phyloP scores from a whole-genome alignment of 441 rosid genomes.

The Mallotus repandus region DNA sequence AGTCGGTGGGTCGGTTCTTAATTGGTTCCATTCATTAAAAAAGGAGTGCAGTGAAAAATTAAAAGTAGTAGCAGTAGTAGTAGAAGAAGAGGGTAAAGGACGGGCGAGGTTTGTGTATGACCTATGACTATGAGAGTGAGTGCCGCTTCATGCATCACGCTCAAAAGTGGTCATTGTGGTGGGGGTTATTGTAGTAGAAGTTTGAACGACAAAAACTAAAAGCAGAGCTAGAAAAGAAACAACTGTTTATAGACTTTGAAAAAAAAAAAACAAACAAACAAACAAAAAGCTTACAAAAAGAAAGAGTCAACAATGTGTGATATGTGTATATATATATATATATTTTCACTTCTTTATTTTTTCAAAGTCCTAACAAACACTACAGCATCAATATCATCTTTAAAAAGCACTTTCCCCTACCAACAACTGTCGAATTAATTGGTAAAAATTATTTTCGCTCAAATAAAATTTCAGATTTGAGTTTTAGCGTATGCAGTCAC shows the following conservation, averaged over 20 bases:
- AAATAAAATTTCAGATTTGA: no score
- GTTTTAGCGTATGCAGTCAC: no score
- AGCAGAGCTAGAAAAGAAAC: slow-evolving; percentile 8
- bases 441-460: no score
- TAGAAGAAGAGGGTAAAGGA: neutral
- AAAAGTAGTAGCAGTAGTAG: neutral
- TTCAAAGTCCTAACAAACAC: slow-evolving; percentile 28
- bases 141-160: slow-evolving; percentile 20
- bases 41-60: neutral
- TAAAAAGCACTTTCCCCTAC: slow-evolving; percentile 17
- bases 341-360: slow-evolving; percentile 7
- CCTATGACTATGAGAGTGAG: slow-evolving; percentile 24
- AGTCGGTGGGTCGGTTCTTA: slow-evolving; percentile 27
- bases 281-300: slow-evolving; percentile 9
- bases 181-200: slow-evolving; percentile 3
- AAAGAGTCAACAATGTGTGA: slow-evolving; percentile 31
- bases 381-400: slow-evolving; percentile 16
- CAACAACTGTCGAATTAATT: no score
- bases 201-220: slow-evolving; percentile 14
- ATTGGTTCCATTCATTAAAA: slow-evolving; percentile 6
- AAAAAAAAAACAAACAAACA: neutral
- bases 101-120: neutral
- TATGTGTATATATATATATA: neutral
- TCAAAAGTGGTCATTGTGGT: slow-evolving; percentile 8
- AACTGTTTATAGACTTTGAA: slow-evolving; percentile 20